Percentiles rank a stretch among this genome's conserved stretches.
Evolutionary conservation across 495 filamentous ascomycete genomes (phyloP).

Genomic region (Podospora australis): DNA sequence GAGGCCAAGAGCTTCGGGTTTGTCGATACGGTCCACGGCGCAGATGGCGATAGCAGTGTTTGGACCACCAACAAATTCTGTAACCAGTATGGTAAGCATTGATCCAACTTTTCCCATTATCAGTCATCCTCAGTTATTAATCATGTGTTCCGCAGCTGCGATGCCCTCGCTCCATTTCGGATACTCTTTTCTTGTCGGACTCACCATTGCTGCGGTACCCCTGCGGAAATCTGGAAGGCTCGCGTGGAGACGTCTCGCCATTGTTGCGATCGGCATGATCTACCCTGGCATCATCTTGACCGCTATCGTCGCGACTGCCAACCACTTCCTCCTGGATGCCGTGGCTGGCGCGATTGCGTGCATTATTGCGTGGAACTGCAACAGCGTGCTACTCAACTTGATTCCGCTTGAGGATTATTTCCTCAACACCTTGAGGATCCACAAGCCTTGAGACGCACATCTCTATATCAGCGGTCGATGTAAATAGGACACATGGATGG

Average conservation of each 20-base stretch:
- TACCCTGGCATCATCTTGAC: conserved; percentile 61
- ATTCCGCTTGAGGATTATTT: conserved; percentile 27
- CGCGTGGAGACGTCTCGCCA: conserved; percentile 22
- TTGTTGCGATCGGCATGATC: conserved; percentile 48
- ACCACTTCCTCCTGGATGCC: conserved; percentile 68
- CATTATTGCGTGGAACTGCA: conserved; percentile 24
- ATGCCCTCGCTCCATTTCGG: conserved; percentile 81
- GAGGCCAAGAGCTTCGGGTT: conserved; percentile 52
- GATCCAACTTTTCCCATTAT: not conserved
- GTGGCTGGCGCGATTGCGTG: conserved; percentile 50
- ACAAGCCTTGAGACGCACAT: conserved; percentile 28
- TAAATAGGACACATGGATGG: too few species aligned
- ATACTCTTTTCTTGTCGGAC: conserved; percentile 68
- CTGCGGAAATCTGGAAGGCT: conserved; percentile 19
- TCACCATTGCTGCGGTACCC: conserved; percentile 50
- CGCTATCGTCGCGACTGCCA: conserved; percentile 66
- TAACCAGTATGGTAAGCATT: conserved; percentile 37
- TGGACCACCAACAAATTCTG: conserved; percentile 70
- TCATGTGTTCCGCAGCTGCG: conserved; percentile 40
- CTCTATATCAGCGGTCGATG: too few species aligned
- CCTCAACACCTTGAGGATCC: conserved; percentile 21
- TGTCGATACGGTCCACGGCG: conserved; percentile 66
- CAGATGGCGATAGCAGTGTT: conserved; percentile 48
- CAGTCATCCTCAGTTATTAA: not conserved
- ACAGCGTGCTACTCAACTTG: conserved; percentile 23